Percentiles rank a stretch among this genome's conserved stretches.
Conservation (phyloP, 176 grass and related monocot genomes). For the Phoenix dactylifera region DNA sequence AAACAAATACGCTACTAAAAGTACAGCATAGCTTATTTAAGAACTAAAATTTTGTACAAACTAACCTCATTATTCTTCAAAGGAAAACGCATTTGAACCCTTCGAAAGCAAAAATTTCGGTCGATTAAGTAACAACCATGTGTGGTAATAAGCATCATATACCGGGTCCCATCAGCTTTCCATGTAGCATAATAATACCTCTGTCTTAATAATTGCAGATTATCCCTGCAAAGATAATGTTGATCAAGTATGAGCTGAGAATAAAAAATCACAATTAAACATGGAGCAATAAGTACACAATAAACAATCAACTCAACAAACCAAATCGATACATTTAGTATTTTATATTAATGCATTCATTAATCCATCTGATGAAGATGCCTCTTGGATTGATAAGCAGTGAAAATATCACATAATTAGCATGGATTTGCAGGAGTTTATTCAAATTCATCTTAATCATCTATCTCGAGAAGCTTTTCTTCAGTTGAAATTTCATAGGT, state of each 20-base stretch:
- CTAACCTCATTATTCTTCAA: constrained; percentile 72
- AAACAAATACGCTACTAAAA: constrained; percentile 2
- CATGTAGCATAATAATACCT: constrained; percentile 99
- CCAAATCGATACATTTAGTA: too few species aligned
- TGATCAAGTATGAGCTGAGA: not conserved
- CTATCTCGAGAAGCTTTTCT: too few species aligned
- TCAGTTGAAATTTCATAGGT: too few species aligned
- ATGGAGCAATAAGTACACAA: too few species aligned
- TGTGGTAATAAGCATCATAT: constrained; percentile 98
- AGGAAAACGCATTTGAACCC: constrained; percentile 98
- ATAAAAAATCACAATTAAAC: not conserved
- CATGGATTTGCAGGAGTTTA: too few species aligned
- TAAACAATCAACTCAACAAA: too few species aligned
- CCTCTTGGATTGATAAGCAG: too few species aligned
- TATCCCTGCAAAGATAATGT: constrained; percentile 48
- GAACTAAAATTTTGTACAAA: constrained; percentile 1
- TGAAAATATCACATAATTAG: too few species aligned
- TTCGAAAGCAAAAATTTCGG: constrained; percentile 80
- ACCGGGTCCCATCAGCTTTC: constrained; percentile 97
- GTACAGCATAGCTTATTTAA: constrained; percentile 4
- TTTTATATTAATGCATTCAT: too few species aligned
- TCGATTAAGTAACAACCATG: constrained; percentile 88
- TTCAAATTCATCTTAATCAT: too few species aligned
- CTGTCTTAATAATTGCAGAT: constrained; percentile 94
- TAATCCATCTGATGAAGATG: too few species aligned